Evolutionary conservation across 371 early-diverging fungal species (phyloP).

Genomic region (Lichtheimia ornata): DNA sequence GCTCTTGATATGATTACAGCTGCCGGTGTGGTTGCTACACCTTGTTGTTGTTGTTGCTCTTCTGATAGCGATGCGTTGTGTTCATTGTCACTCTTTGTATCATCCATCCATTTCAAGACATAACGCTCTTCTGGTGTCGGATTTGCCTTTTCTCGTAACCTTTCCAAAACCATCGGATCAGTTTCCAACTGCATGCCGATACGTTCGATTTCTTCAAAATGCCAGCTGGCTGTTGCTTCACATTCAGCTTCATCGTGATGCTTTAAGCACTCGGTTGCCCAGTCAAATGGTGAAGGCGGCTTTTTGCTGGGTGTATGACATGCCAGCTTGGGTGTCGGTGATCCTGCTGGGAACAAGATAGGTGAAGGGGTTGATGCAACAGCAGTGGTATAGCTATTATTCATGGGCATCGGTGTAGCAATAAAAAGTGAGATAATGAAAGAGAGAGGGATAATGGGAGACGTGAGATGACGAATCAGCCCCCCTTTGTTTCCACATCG

Average conservation of each 20-base stretch:
- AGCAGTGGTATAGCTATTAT: neutral
- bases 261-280: conserved; percentile 12
- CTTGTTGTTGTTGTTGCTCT: no score
- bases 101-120: conserved; percentile 6
- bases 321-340: conserved; percentile 22
- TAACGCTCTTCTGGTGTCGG: conserved; percentile 9
- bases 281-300: conserved; percentile 19
- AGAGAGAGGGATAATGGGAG: neutral
- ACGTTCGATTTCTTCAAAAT: conserved; percentile 10
- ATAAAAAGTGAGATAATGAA: neutral
- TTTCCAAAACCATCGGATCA: conserved; percentile 3
- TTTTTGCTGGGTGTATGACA: conserved; percentile 19
- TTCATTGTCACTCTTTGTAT: neutral
- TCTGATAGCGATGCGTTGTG: no score
- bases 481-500: no score
- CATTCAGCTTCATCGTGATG: neutral
- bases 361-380: conserved; percentile 9
- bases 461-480: neutral
- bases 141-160: conserved; percentile 11
- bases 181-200: conserved; percentile 6
- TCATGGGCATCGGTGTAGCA: neutral
- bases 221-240: conserved; percentile 2
- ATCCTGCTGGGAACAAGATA: conserved; percentile 15
- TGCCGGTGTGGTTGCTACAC: no score
- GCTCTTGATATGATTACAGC: no score